phyloP scores from a whole-genome alignment of 73 alveolate genomes.

The Paramecium biaurelia region DNA sequence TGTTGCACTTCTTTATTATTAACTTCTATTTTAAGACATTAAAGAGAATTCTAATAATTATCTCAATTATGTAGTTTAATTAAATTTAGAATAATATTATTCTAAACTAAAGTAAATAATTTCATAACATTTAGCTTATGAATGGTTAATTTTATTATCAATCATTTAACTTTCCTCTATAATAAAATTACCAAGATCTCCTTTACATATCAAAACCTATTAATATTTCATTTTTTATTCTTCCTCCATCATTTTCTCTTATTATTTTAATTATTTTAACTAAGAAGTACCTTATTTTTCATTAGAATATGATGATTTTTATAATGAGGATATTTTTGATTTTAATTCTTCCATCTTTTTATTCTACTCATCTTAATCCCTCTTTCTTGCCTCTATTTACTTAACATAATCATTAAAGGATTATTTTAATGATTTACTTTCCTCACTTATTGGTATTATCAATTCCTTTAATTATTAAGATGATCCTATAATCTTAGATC shows the following conservation, averaged over 20 bases:
- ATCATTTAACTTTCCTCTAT: neutral
- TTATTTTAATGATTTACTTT: neutral
- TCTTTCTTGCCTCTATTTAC: neutral
- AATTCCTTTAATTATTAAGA: neutral
- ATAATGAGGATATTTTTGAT: neutral
- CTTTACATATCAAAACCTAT: neutral
- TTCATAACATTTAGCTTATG: neutral
- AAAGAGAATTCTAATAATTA: neutral
- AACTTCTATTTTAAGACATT: neutral
- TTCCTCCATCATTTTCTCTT: constrained; percentile 4
- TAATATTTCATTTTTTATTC: neutral
- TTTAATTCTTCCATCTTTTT: neutral
- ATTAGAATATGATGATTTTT: neutral
- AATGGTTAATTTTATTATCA: neutral
- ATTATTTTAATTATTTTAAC: neutral
- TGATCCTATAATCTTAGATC: neutral
- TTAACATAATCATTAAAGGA: neutral
- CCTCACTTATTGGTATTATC: neutral
- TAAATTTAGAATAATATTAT: neutral
- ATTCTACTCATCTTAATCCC: neutral
- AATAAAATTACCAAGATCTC: neutral
- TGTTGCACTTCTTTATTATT: neutral
- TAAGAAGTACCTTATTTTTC: neutral
- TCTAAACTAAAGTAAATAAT: neutral
- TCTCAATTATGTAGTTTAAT: neutral